Conservation (phyloP, 768 basidiomycete genomes). For the Rhizopogon salebrosus region DNA sequence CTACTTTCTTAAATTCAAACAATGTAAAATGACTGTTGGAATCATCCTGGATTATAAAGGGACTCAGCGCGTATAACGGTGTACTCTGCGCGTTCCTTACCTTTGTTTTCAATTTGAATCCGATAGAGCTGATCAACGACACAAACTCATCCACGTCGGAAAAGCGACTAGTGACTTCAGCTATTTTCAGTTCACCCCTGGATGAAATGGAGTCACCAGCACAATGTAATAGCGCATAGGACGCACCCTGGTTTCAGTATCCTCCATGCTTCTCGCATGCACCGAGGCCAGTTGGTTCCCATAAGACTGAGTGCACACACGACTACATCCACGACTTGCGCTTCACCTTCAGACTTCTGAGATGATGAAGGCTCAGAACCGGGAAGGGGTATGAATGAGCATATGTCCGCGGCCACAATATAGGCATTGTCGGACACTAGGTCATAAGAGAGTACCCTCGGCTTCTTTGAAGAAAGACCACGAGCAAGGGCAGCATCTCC, state of each 20-base stretch:
- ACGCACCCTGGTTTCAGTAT: slow-evolving; percentile 78
- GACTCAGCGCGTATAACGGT: neutral
- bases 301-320: slow-evolving; percentile 95
- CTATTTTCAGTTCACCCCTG: slow-evolving; percentile 80
- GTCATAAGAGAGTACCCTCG: slow-evolving; percentile 74
- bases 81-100: slow-evolving; percentile 31
- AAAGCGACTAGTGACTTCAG: slow-evolving; percentile 87
- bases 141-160: slow-evolving; percentile 62
- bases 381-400: slow-evolving; percentile 74
- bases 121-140: slow-evolving; percentile 56
- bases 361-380: slow-evolving; percentile 54
- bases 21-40: slow-evolving; percentile 81
- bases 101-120: slow-evolving; percentile 69
- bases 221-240: slow-evolving; percentile 1
- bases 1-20: slow-evolving; percentile 71
- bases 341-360: slow-evolving; percentile 44
- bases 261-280: slow-evolving; percentile 85
- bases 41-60: slow-evolving; percentile 50
- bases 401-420: slow-evolving; percentile 90
- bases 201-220: slow-evolving; percentile 4
- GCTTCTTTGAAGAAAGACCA: slow-evolving; percentile 61
- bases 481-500: slow-evolving; percentile 89
- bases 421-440: slow-evolving; percentile 68
- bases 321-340: slow-evolving; percentile 83
- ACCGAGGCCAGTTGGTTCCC: slow-evolving; percentile 94